A percentile compares a stretch with the other conserved stretches of the same genome.
Conservation (phyloP, 2,329 filamentous ascomycete genomes). For the Ceratocystis ficicola region DNA sequence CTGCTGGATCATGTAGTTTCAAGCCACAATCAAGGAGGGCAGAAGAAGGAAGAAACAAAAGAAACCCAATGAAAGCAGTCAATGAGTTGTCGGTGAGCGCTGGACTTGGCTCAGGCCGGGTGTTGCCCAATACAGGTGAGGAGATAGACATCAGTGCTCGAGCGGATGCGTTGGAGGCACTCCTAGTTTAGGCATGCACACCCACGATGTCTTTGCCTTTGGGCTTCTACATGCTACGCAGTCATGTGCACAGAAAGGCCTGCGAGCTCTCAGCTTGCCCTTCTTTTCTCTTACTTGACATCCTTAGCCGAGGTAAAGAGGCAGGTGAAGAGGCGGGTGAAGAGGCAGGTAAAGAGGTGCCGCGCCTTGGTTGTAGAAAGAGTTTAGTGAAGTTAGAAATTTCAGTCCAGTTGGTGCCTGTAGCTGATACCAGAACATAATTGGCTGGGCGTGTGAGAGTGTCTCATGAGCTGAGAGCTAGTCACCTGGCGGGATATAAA, state of each 20-base stretch:
- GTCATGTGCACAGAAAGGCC: background rate
- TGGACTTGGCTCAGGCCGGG: background rate
- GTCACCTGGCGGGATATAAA: background rate
- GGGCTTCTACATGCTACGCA: background rate
- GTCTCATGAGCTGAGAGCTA: background rate
- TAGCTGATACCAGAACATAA: background rate
- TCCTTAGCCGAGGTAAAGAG: too few relatives aligned
- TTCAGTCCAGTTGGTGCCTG: background rate
- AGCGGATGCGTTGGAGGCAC: background rate
- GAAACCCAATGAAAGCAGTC: background rate
- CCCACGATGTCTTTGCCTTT: background rate
- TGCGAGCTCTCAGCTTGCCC: background rate
- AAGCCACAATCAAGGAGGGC: slow-evolving; percentile 1
- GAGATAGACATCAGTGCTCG: background rate
- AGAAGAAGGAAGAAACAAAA: background rate
- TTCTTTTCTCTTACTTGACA: background rate
- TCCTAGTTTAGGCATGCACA: background rate
- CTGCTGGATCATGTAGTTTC: background rate
- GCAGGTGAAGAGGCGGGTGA: background rate
- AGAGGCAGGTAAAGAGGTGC: background rate
- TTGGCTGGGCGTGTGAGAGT: too few relatives aligned
- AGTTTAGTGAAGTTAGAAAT: background rate
- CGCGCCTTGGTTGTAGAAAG: background rate
- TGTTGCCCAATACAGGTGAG: background rate
- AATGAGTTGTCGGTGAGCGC: background rate